These are phyloP conservation scores for Alternaria sp. DNA, from an alignment of 2,329 filamentous ascomycete genomes.

Conservation along the genomic window DNA sequence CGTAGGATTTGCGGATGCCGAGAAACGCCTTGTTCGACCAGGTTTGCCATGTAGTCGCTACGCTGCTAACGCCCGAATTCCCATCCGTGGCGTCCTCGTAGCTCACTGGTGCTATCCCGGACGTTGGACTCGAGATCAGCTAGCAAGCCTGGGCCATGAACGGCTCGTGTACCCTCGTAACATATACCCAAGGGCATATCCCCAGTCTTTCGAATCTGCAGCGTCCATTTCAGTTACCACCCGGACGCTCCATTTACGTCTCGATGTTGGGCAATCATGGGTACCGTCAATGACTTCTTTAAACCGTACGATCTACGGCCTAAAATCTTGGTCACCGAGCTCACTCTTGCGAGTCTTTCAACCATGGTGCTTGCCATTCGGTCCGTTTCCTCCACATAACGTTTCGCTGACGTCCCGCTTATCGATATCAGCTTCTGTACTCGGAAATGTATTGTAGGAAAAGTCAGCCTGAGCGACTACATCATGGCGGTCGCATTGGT, in stretches of 20 bases:
- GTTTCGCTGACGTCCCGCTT: not conserved
- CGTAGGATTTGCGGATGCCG: not conserved
- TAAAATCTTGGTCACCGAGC: conserved; percentile 32
- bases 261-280: conserved; percentile 13
- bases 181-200: not conserved
- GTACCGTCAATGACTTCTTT: conserved; percentile 29
- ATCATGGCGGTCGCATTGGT: conserved; percentile 34
- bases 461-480: conserved; percentile 35
- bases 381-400: not conserved
- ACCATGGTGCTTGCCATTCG: conserved; percentile 32
- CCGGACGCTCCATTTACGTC: not conserved
- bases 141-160: conserved; percentile 1
- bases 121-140: conserved; percentile 1
- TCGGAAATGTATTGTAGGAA: conserved; percentile 35
- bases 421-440: conserved; percentile 33
- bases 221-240: not conserved
- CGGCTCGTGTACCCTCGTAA: not conserved
- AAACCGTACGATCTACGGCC: conserved; percentile 29
- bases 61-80: not conserved
- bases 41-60: not conserved
- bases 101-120: not conserved
- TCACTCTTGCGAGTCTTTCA: conserved; percentile 30
- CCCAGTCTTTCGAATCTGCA: not conserved
- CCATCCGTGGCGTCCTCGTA: not conserved
- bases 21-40: not conserved